Conservation (phyloP, 2,329 filamentous ascomycete genomes). For the Phyllosticta capitalensis region DNA sequence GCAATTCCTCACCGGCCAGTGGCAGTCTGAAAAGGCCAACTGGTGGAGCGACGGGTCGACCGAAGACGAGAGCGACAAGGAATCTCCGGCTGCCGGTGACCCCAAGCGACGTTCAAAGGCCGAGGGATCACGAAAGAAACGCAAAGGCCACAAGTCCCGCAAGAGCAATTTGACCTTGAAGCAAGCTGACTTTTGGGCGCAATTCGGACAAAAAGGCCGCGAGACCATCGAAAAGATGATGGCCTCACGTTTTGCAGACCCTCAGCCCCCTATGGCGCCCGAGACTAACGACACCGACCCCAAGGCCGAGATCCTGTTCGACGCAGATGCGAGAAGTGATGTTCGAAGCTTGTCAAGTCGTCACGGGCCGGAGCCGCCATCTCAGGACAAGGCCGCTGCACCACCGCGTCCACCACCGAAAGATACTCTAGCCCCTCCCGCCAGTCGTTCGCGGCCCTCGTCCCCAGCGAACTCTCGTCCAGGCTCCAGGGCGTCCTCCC, state of each 20-base stretch:
- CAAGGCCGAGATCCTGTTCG: slow-evolving; percentile 4
- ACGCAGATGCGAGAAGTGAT: slow-evolving; percentile 8
- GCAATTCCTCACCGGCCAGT: slow-evolving; percentile 65
- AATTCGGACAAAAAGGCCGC: slow-evolving; percentile 29
- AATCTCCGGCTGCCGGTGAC: slow-evolving; percentile 14
- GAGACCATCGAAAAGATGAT: slow-evolving; percentile 31
- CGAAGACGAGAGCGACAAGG: slow-evolving; percentile 47
- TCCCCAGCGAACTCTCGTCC: slow-evolving; percentile 4
- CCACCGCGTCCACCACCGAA: slow-evolving; percentile 2
- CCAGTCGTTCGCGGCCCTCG: slow-evolving; percentile 16
- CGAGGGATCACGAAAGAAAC: slow-evolving; percentile 1
- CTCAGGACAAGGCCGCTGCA: neutral
- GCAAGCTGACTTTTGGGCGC: slow-evolving; percentile 41
- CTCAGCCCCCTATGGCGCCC: slow-evolving; percentile 11
- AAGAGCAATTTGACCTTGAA: slow-evolving; percentile 39
- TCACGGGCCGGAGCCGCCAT: neutral
- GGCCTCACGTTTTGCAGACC: slow-evolving; percentile 30
- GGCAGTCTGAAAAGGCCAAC: slow-evolving; percentile 60
- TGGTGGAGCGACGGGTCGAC: slow-evolving; percentile 75
- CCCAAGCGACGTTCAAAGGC: neutral
- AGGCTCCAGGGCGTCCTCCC: neutral
- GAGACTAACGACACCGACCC: neutral
- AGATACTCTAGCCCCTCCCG: slow-evolving; percentile 17
- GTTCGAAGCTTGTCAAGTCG: slow-evolving; percentile 4
- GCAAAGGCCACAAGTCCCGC: slow-evolving; percentile 31